A percentile compares a stretch with the other conserved stretches of the same genome.
These are phyloP conservation scores for Rhododendron ovatum DNA, from an alignment of 148 eudicot genomes.

Conservation along the genomic window DNA sequence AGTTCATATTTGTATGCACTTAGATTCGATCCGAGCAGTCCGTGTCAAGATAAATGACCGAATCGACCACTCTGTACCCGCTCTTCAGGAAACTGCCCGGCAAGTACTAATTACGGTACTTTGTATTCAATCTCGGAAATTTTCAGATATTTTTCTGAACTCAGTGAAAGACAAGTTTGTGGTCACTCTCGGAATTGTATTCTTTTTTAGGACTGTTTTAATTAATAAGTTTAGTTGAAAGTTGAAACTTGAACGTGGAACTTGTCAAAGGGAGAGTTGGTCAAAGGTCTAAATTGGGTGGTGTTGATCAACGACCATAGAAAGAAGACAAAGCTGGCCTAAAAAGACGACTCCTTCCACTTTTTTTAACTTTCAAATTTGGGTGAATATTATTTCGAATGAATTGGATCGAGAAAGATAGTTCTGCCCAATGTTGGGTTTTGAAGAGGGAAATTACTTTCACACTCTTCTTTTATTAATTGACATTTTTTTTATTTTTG, in stretches of 20 bases:
- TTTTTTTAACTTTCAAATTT: neutral
- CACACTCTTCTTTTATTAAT: too few species aligned
- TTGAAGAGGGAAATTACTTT: too few species aligned
- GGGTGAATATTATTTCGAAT: neutral
- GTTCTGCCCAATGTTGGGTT: neutral
- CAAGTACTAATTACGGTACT: too few species aligned
- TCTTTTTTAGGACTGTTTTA: too few species aligned
- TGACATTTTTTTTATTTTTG: too few species aligned
- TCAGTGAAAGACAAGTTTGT: neutral
- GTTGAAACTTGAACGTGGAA: neutral
- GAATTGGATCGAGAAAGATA: neutral
- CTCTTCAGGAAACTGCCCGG: too few species aligned
- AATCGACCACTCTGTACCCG: too few species aligned
- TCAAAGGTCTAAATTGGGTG: conserved; percentile 9
- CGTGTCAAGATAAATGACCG: fast-evolving
- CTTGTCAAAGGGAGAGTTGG: neutral
- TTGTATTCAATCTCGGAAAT: neutral
- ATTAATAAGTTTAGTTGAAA: too few species aligned
- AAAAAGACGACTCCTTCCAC: neutral
- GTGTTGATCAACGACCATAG: conserved; percentile 6
- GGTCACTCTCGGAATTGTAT: neutral
- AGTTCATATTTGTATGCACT: too few species aligned
- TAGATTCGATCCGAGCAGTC: too few species aligned
- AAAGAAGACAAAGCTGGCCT: conserved; percentile 5
- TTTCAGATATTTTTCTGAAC: neutral